Conservation (phyloP, 108 stramenopile species). For the Cyclostephanos tholiformis region DNA sequence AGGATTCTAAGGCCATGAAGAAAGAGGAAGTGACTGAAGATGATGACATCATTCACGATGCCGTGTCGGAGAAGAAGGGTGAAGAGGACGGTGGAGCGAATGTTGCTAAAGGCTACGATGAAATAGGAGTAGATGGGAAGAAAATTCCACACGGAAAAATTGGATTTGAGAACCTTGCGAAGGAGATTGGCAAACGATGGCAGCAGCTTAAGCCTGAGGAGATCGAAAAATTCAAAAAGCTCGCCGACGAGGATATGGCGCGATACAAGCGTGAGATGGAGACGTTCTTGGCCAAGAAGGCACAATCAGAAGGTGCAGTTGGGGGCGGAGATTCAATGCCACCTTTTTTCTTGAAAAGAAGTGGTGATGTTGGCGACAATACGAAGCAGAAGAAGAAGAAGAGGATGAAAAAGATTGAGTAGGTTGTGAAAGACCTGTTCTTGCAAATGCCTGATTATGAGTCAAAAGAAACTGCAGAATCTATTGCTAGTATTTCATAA, state of each 20-base stretch:
- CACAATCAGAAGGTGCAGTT: no score
- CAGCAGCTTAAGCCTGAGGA: constrained; percentile 51
- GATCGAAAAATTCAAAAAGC: constrained; percentile 62
- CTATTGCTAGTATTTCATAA: no score
- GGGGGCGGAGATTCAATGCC: no score
- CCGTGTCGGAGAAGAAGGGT: constrained; percentile 12
- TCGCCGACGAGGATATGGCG: constrained; percentile 67
- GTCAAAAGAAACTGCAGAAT: no score
- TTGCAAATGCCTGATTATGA: neutral
- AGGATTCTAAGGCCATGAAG: constrained; percentile 29
- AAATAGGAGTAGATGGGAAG: constrained; percentile 21
- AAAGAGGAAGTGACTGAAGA: constrained; percentile 20
- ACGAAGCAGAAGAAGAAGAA: neutral
- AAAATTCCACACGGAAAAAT: constrained; percentile 73
- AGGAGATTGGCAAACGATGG: constrained; percentile 73
- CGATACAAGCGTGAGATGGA: constrained; percentile 80
- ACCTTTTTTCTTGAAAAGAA: neutral
- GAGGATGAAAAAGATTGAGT: neutral
- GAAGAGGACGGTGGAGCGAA: neutral
- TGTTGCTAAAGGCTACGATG: constrained; percentile 32
- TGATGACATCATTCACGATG: constrained; percentile 19
- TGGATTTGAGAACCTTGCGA: constrained; percentile 77
- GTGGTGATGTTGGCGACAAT: neutral
- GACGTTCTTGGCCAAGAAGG: constrained; percentile 26
- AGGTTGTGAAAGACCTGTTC: no score